phyloP scores from a whole-genome alignment of 2,329 filamentous ascomycete genomes.

The Colletotrichum paranaense region DNA sequence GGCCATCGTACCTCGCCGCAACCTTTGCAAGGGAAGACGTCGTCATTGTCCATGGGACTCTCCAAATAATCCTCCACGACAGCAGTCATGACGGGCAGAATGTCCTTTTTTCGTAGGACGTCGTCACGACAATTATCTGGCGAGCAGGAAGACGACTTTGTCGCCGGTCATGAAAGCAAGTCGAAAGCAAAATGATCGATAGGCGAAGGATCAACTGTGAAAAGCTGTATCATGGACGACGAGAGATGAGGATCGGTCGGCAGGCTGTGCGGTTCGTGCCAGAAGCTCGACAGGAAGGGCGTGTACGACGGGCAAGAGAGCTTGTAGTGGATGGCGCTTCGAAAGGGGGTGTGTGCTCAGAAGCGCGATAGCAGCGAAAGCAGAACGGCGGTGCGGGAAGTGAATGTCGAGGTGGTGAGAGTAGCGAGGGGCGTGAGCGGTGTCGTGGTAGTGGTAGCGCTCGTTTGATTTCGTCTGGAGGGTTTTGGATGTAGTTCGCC shows the following conservation, averaged over 20 bases:
- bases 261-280: conserved; percentile 33
- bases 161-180: conserved; percentile 28
- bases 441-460: conserved; percentile 26
- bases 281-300: conserved; percentile 26
- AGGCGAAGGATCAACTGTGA: conserved; percentile 16
- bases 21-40: conserved; percentile 90
- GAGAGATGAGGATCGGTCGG: conserved; percentile 10
- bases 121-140: conserved; percentile 29
- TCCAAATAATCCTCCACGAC: conserved; percentile 72
- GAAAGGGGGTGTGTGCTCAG: conserved; percentile 25
- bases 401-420: background rate
- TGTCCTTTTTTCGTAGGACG: conserved; percentile 27
- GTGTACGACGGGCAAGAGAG: conserved; percentile 23
- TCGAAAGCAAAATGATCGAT: conserved; percentile 10
- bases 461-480: conserved; percentile 23
- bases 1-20: conserved; percentile 81
- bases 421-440: conserved; percentile 1
- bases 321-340: conserved; percentile 27
- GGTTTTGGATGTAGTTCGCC: conserved; percentile 23
- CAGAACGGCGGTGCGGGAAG: conserved; percentile 10
- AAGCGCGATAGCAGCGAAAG: conserved; percentile 17
- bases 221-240: conserved; percentile 30
- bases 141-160: conserved; percentile 13
- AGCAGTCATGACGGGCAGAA: conserved; percentile 53
- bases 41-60: conserved; percentile 79